phyloP scores from a whole-genome alignment of 2,329 filamentous ascomycete species.

The Botrytis fragariae region DNA sequence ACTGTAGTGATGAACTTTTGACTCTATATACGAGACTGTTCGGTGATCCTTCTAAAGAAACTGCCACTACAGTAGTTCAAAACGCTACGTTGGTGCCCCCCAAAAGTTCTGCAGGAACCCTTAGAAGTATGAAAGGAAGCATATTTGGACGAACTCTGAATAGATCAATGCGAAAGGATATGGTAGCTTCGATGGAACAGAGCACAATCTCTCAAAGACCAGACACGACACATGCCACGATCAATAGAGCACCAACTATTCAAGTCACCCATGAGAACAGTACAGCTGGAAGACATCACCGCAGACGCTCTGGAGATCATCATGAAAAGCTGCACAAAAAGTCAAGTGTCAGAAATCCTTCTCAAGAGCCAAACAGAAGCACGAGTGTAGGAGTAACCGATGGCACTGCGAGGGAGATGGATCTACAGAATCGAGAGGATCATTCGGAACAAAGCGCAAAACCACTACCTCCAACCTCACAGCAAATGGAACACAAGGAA shows the following conservation, averaged over 20 bases:
- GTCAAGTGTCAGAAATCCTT: conserved; percentile 39
- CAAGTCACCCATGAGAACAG: conserved; percentile 70
- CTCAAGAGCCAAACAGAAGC: conserved; percentile 47
- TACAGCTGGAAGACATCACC: conserved; percentile 39
- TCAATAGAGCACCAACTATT: conserved; percentile 59
- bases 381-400: conserved; percentile 46
- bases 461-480: conserved; percentile 30
- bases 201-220: conserved; percentile 38
- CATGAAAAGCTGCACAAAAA: conserved; percentile 41
- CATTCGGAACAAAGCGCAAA: conserved; percentile 23
- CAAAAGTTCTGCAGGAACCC: conserved; percentile 68
- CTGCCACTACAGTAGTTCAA: neutral
- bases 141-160: conserved; percentile 65
- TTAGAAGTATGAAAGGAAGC: conserved; percentile 68
- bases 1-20: conserved; percentile 81
- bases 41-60: conserved; percentile 53
- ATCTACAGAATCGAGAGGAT: conserved; percentile 39
- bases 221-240: conserved; percentile 32
- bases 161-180: conserved; percentile 44
- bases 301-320: conserved; percentile 24
- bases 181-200: conserved; percentile 39
- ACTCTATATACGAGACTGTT: conserved; percentile 80
- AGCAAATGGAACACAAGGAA: conserved; percentile 34
- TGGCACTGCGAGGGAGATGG: conserved; percentile 34
- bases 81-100: conserved; percentile 45